These are phyloP conservation scores for Citrullus mucosospermus DNA, from an alignment of 306 rosid genomes.

Conservation along the genomic window DNA sequence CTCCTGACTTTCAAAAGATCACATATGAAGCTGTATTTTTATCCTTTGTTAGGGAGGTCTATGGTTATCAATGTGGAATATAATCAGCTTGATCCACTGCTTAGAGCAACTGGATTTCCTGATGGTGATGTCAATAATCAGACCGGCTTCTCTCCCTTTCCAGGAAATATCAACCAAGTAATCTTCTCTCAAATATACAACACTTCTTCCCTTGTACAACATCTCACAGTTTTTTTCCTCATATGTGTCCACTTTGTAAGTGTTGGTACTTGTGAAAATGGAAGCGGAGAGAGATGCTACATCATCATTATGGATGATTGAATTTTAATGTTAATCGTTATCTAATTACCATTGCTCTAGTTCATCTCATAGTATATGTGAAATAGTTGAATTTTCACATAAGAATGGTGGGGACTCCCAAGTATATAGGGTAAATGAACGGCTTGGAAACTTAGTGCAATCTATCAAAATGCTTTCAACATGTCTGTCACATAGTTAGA, in stretches of 20 bases:
- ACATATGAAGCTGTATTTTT: not conserved
- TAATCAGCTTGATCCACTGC: slow-evolving; percentile 97
- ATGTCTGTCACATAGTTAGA: not conserved
- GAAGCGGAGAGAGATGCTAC: not conserved
- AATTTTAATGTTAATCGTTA: not conserved
- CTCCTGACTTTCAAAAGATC: not conserved
- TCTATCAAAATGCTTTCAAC: not conserved
- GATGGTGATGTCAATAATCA: slow-evolving; percentile 80
- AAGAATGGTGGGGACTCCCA: not conserved
- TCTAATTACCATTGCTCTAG: not conserved
- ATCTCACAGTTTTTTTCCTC: not conserved
- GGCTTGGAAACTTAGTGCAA: not conserved
- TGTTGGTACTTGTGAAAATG: not conserved
- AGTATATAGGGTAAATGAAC: not conserved
- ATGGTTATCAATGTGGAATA: slow-evolving; percentile 98
- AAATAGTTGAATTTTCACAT: not conserved
- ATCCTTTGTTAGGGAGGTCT: slow-evolving; percentile 49
- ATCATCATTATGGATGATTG: not conserved
- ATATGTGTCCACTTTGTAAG: not conserved
- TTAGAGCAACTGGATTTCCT: slow-evolving; percentile 81
- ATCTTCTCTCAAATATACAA: slow-evolving; percentile 15
- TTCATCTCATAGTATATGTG: not conserved
- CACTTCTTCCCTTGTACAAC: not conserved
- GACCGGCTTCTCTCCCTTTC: slow-evolving; percentile 90
- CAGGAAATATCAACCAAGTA: slow-evolving; percentile 98